phyloP scores from a whole-genome alignment of 2,329 filamentous ascomycete genomes.

The Lasiodiplodia sp. region DNA sequence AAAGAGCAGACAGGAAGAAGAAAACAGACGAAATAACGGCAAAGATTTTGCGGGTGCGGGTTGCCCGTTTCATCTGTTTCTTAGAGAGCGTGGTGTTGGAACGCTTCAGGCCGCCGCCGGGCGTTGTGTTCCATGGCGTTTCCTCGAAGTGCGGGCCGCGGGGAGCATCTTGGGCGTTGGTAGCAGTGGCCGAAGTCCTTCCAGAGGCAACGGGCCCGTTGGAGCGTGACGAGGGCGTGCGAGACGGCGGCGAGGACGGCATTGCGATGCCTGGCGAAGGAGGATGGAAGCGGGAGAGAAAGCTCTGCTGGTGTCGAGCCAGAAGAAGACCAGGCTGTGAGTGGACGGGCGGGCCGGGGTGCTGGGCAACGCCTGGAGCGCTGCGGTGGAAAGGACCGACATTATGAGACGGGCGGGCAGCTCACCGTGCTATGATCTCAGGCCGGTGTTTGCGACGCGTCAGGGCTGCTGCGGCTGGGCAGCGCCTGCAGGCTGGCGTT shows the following conservation, averaged over 20 bases:
- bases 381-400: slow-evolving; percentile 29
- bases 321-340: slow-evolving; percentile 15
- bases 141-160: slow-evolving; percentile 17
- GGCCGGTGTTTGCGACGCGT: slow-evolving; percentile 25
- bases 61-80: slow-evolving; percentile 48
- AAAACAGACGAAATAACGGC: slow-evolving; percentile 70
- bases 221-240: slow-evolving; percentile 14
- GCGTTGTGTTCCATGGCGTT: slow-evolving; percentile 24
- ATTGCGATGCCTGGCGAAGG: slow-evolving; percentile 13
- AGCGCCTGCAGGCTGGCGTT: slow-evolving; percentile 27
- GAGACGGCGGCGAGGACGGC: slow-evolving; percentile 20
- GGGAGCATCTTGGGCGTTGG: slow-evolving; percentile 3
- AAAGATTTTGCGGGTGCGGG: slow-evolving; percentile 64
- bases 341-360: slow-evolving; percentile 4
- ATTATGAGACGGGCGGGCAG: slow-evolving; percentile 28
- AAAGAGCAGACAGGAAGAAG: slow-evolving; percentile 77
- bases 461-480: slow-evolving; percentile 20
- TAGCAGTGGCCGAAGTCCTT: slow-evolving; percentile 13
- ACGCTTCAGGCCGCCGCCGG: slow-evolving; percentile 26
- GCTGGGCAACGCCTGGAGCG: neutral
- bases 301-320: slow-evolving; percentile 16
- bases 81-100: slow-evolving; percentile 38
- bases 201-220: slow-evolving; percentile 3
- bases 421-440: slow-evolving; percentile 24
- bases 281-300: slow-evolving; percentile 8